Base-by-base conservation (phyloP, 2,329 filamentous ascomycete species). In the Aspergillus phoenicis region DNA sequence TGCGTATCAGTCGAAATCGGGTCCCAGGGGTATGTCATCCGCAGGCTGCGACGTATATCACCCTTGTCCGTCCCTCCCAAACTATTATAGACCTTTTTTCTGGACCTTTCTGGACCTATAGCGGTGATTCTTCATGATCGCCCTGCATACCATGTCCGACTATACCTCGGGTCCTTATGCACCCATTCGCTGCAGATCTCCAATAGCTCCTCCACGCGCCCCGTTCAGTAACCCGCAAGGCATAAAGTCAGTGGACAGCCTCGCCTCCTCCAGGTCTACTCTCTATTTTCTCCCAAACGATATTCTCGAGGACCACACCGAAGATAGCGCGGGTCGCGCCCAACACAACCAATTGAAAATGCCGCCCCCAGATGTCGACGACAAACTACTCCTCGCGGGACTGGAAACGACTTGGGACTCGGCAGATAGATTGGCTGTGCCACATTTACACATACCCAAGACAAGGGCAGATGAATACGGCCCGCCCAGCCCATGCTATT, bases 41-140 rank as follows among this genome's bases (percentile, higher is more conserved):
- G 53, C 15, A 41, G 38, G 53, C 45, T 30, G 53, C 53, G 39
- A 56, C 53, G 38, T 56, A 56, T 56, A 56, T 56, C 53, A 56
- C 28, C 53, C 43, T 45, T 45, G 45, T 28, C 53, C 41, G 53
- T 56, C 53, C 39, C 26, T 39, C 38, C 28, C 8, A 15, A n/a
- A 22, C 30, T 47, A 45, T 45, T 56, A 56, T 47, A 38, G 52
- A 26, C 39, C n/a, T 33, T 55, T 43, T 17, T 43, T 56, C 43
- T 56, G 22, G 24, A 36, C 17, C 45, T 39, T 56, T 20, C 53
- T 56, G 41, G 24, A 11, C 15, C 15, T 15, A 22, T 8, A 26
- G 39, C n/a, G 53, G 10, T 36, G 39, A 15, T 43, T 36, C 39
- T 47, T n/a, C 53, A 56, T 47, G 39, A 56, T 56, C 24, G 41